Percentiles rank a stretch among this genome's conserved stretches.
phyloP scores from a whole-genome alignment of 768 basidiomycete genomes.

The Lactarius evosmus region DNA sequence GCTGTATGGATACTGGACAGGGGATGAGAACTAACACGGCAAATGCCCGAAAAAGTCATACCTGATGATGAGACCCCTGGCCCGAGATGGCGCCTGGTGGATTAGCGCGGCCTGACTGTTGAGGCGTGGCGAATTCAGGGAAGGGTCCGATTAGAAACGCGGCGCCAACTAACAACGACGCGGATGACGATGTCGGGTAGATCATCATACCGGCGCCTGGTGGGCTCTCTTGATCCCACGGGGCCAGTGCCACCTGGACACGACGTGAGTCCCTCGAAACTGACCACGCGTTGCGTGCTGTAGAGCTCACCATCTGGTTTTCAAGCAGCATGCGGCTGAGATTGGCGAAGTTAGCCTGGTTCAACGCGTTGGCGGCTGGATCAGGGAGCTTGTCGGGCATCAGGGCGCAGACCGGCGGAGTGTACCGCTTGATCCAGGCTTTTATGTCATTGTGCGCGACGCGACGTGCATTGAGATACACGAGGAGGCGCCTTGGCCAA shows the following conservation, averaged over 20 bases:
- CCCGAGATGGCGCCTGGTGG: constrained; percentile 35
- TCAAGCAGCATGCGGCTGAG: constrained; percentile 52
- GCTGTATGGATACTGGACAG: constrained; percentile 19
- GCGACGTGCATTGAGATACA: constrained; percentile 42
- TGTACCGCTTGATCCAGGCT: constrained; percentile 48
- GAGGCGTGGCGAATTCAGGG: constrained; percentile 40
- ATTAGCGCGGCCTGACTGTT: constrained; percentile 16
- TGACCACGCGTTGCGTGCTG: not conserved
- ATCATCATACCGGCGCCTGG: constrained; percentile 28
- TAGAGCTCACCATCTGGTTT: constrained; percentile 47
- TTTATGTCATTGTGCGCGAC: constrained; percentile 47
- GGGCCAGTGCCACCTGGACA: constrained; percentile 21
- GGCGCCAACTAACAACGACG: constrained; percentile 24
- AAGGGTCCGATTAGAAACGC: constrained; percentile 43
- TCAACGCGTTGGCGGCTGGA: constrained; percentile 46
- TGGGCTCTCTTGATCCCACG: constrained; percentile 21
- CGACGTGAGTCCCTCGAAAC: not conserved
- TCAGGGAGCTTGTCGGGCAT: constrained; percentile 59
- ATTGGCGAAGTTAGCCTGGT: constrained; percentile 52
- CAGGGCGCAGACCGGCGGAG: constrained; percentile 54
- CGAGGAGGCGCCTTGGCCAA: constrained; percentile 51
- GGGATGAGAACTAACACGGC: not conserved
- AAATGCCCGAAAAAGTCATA: not conserved
- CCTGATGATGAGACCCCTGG: constrained; percentile 41
- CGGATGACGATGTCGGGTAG: constrained; percentile 22